Conservation (phyloP, 306 rosid species). For the Quercus aquifolioides region DNA sequence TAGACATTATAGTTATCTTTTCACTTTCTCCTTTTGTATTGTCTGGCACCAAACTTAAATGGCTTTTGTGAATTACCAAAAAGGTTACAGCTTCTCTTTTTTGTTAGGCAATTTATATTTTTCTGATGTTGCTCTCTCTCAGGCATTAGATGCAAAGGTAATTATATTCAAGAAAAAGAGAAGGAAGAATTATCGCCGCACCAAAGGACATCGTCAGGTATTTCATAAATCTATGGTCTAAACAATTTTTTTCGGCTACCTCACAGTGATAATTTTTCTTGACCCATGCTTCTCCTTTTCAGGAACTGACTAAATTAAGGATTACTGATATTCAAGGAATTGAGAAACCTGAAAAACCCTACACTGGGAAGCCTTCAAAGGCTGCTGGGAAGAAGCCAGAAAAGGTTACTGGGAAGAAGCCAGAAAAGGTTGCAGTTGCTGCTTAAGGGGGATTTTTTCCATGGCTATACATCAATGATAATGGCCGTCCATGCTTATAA, state of each 20-base stretch:
- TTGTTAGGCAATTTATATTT: not conserved
- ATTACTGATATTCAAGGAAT: constrained; percentile 85
- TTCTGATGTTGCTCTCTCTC: constrained; percentile 21
- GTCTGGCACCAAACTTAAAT: not conserved
- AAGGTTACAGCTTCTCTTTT: not conserved
- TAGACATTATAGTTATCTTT: not conserved
- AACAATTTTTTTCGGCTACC: not conserved
- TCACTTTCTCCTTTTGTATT: not conserved
- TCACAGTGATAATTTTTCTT: constrained; percentile 5
- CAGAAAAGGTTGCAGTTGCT: constrained; percentile 60
- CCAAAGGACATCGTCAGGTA: constrained; percentile 97
- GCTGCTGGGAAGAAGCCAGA: constrained; percentile 50
- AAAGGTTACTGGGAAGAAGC: constrained; percentile 61
- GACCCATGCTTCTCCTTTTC: constrained; percentile 25
- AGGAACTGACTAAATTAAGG: constrained; percentile 95
- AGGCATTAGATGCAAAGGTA: constrained; percentile 91
- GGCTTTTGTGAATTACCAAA: not conserved
- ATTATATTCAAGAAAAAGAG: constrained; percentile 92
- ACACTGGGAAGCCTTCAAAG: constrained; percentile 49
- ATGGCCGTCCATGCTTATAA: constrained; percentile 5
- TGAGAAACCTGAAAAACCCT: constrained; percentile 47
- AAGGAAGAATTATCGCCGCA: constrained; percentile 89
- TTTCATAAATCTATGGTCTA: constrained; percentile 13
- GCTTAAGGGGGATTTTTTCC: constrained; percentile 33
- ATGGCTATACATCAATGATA: not conserved